phyloP scores from a whole-genome alignment of 2,329 filamentous ascomycete genomes.

The Pseudopithomyces chartarum region DNA sequence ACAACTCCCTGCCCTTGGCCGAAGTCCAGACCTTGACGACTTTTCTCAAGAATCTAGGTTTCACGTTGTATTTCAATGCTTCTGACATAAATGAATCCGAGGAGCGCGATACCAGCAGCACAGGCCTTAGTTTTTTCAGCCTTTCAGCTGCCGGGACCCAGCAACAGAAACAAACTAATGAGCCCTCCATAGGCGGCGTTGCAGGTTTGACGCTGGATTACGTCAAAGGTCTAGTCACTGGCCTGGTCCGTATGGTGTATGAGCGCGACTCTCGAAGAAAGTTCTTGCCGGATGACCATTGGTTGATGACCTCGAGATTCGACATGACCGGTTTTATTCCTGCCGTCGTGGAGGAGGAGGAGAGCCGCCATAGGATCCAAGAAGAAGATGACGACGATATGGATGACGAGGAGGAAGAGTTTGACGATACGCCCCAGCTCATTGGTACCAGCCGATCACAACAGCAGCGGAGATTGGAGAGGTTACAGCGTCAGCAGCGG shows the following conservation, averaged over 20 bases:
- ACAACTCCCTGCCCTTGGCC: conserved; percentile 70
- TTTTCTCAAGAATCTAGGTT: conserved; percentile 90
- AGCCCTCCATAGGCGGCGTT: conserved; percentile 62
- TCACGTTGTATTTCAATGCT: conserved; percentile 84
- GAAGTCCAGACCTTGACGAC: conserved; percentile 76
- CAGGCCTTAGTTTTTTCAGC: conserved; percentile 47
- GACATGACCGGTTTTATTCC: conserved; percentile 88
- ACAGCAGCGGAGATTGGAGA: conserved; percentile 66
- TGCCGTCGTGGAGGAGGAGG: conserved; percentile 86
- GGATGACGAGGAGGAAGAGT: conserved; percentile 48
- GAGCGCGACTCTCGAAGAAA: conserved; percentile 87
- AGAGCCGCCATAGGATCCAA: conserved; percentile 71
- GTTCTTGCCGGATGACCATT: conserved; percentile 83
- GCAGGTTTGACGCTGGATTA: conserved; percentile 77
- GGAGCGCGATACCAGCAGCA: conserved; percentile 54
- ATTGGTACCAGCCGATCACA: conserved; percentile 66
- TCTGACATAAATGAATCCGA: conserved; percentile 62
- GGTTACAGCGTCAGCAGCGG: conserved; percentile 66
- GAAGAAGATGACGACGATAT: conserved; percentile 65
- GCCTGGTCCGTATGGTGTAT: conserved; percentile 84
- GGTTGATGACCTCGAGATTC: conserved; percentile 89
- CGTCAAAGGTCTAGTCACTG: conserved; percentile 79
- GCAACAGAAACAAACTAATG: conserved; percentile 32
- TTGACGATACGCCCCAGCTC: conserved; percentile 40
- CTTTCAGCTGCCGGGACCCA: conserved; percentile 25